These are phyloP conservation scores for Aspergillus baeticus DNA, from an alignment of 495 filamentous ascomycete genomes.

Conservation along the genomic window DNA sequence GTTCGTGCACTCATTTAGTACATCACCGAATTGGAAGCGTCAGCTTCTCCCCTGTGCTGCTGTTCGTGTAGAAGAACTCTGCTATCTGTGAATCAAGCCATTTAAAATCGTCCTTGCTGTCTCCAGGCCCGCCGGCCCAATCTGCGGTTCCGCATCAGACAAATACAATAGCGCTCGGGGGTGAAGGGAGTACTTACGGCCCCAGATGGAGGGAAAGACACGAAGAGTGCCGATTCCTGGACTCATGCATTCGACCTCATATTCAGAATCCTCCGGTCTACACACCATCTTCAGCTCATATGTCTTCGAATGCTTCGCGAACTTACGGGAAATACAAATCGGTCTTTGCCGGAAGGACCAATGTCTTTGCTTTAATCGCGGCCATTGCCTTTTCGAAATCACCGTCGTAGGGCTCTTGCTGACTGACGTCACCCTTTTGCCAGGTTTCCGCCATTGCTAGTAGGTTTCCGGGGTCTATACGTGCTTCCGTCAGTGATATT, in stretches of 20 bases:
- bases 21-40: not conserved
- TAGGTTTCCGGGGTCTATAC: slow-evolving; percentile 63
- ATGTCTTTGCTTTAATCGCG: slow-evolving; percentile 64
- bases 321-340: slow-evolving; percentile 74
- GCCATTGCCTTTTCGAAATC: slow-evolving; percentile 63
- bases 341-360: slow-evolving; percentile 64
- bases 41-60: not conserved
- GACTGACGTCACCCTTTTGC: slow-evolving; percentile 66
- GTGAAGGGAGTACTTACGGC: slow-evolving; percentile 49
- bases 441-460: slow-evolving; percentile 70
- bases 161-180: not conserved
- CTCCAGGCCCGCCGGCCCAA: slow-evolving; percentile 64
- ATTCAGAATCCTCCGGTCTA: slow-evolving; percentile 66
- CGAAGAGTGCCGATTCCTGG: slow-evolving; percentile 57
- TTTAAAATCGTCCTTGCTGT: slow-evolving; percentile 61
- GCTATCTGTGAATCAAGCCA: slow-evolving; percentile 64
- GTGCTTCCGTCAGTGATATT: slow-evolving; percentile 10
- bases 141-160: slow-evolving; percentile 25
- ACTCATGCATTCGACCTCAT: slow-evolving; percentile 64
- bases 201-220: slow-evolving; percentile 65
- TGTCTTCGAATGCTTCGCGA: not conserved
- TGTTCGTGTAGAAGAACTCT: slow-evolving; percentile 39
- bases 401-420: slow-evolving; percentile 63
- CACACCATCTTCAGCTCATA: slow-evolving; percentile 15
- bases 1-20: not conserved